Percentiles rank a stretch among this genome's conserved stretches.
Conservation (phyloP, 2,329 filamentous ascomycete species). For the Microdochium trichocladiopsis region DNA sequence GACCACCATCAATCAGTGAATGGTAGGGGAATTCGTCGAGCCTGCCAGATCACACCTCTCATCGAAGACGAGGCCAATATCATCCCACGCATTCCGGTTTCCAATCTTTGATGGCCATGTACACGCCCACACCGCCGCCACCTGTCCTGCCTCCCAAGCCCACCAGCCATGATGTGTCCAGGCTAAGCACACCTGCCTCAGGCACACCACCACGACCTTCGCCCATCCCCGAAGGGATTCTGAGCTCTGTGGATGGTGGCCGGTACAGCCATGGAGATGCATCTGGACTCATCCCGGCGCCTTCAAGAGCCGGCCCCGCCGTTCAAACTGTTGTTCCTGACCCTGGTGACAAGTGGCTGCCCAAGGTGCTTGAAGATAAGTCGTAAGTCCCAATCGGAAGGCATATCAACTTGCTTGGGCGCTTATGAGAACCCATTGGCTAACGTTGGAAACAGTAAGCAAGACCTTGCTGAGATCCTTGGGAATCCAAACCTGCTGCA, state of each 20-base stretch:
- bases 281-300: slow-evolving; percentile 21
- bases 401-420: not conserved
- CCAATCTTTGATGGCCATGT: slow-evolving; percentile 7
- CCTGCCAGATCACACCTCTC: too few relatives aligned
- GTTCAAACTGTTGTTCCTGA: slow-evolving; percentile 23
- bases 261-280: slow-evolving; percentile 7
- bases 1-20: too few relatives aligned
- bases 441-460: slow-evolving; percentile 50
- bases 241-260: not conserved
- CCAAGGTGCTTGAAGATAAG: slow-evolving; percentile 70
- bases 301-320: slow-evolving; percentile 9
- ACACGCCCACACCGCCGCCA: slow-evolving; percentile 45
- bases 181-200: slow-evolving; percentile 52
- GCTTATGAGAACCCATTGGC: slow-evolving; percentile 9
- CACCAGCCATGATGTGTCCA: slow-evolving; percentile 49
- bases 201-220: slow-evolving; percentile 36
- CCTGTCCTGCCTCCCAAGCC: slow-evolving; percentile 69
- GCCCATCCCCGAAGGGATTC: slow-evolving; percentile 18
- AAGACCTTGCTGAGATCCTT: slow-evolving; percentile 68
- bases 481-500: slow-evolving; percentile 59
- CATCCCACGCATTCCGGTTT: too few relatives aligned
- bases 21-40: too few relatives aligned
- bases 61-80: too few relatives aligned
- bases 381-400: slow-evolving; percentile 47
- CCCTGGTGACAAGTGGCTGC: slow-evolving; percentile 71